Base-by-base conservation (phyloP, 495 filamentous ascomycete genomes). In the Clavariopsis aquatica region DNA sequence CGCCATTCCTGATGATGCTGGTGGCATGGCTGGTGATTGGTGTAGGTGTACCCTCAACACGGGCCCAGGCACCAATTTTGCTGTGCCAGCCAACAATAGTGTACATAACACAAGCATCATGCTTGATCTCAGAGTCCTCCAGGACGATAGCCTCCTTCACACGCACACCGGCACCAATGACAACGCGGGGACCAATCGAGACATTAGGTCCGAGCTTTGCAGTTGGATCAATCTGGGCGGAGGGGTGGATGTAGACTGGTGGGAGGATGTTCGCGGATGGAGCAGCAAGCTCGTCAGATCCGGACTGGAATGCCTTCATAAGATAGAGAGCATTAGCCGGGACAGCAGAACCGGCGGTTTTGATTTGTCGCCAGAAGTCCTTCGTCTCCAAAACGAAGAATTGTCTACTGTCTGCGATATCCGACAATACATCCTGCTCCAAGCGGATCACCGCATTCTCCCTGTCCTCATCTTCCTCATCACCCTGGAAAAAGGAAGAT, bases 331-430 rank as follows among this genome's bases (percentile, higher is more conserved):
- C 95, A 73, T 99, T 98, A 62, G 94, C 94, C 10, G 94, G 95
- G 59, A 99, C 92, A 52, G 94, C 94, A 22, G 94, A 98, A 43
- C 95, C 95, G 52, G 94, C 94, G 5, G 95, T 96, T 84, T 99
- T 99, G 83, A 99, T 98, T 82, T 99, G 94, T 59, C 94, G 93
- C 94, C 94, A 99, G 79, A 99, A 99, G 73, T 96, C 94, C 79
- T 96, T 96, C 47, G 94, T 98, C 78, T 99, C 94, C 76, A 96
- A 89, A 20, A 98, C 95, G 77, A 90, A 99, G 83, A 99, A 99
- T 73, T 94, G 92, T 75, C 95, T 93, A 84, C 86, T 96, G 79
- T 99, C 94, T 36, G 94, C 93, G 69, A 99, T 85, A 70, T 97
- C 93, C 55, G 92, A 89, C 41, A 99, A 86, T 63, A 99, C 96